Conservation (phyloP, 306 rosid species). For the Pyrus bretschneideri region DNA sequence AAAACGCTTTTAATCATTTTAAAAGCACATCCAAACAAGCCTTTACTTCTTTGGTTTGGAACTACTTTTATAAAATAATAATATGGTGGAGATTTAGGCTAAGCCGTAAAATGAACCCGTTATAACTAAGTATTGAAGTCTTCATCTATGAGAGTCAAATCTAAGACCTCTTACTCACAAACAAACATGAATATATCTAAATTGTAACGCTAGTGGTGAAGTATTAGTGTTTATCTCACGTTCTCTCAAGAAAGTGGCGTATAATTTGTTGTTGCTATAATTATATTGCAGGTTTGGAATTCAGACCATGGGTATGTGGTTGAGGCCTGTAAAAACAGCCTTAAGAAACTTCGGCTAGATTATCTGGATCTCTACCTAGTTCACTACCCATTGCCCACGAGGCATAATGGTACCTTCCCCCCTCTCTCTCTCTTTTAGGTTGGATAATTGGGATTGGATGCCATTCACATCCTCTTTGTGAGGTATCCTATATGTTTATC, state of each 20-base stretch:
- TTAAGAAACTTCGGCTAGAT: slow-evolving; percentile 61
- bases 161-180: neutral
- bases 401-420: slow-evolving; percentile 45
- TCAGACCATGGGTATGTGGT: slow-evolving; percentile 78
- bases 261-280: neutral
- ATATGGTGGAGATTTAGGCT: neutral
- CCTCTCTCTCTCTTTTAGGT: neutral
- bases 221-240: neutral
- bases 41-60: neutral
- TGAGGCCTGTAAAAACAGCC: slow-evolving; percentile 69
- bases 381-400: slow-evolving; percentile 61
- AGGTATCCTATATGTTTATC: no score
- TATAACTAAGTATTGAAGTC: no score
- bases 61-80: no score
- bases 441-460: no score
- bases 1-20: no score
- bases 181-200: no score
- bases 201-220: neutral
- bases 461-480: no score
- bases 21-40: no score
- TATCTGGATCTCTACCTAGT: slow-evolving; percentile 67
- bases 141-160: no score
- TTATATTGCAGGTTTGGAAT: slow-evolving; percentile 59
- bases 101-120: neutral
- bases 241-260: neutral